These are phyloP conservation scores for Lepidopterella palustris DNA, from an alignment of 495 filamentous ascomycete genomes.

Conservation along the genomic window DNA sequence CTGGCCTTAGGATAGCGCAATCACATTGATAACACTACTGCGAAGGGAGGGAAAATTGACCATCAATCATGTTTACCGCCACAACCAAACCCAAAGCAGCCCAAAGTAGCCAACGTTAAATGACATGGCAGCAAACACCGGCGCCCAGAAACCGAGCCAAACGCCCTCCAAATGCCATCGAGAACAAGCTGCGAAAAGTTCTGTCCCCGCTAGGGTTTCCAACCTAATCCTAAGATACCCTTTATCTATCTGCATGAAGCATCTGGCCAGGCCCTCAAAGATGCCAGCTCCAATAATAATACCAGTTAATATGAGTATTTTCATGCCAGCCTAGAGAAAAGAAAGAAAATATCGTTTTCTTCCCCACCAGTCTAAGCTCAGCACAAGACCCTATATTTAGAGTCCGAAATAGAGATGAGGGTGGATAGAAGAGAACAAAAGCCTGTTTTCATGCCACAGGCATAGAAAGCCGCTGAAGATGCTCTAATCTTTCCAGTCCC, in stretches of 20 bases:
- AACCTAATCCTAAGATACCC: too few species aligned
- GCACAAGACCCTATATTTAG: conserved; percentile 24
- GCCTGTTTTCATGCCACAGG: background rate
- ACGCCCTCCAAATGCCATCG: background rate
- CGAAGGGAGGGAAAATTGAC: too few species aligned
- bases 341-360: background rate
- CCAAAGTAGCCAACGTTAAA: background rate
- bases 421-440: conserved; percentile 11
- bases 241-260: too few species aligned
- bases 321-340: background rate
- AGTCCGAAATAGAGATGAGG: conserved; percentile 13
- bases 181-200: too few species aligned
- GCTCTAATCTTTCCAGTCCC: conserved; percentile 70
- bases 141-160: background rate
- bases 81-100: background rate
- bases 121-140: background rate
- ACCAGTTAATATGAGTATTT: background rate
- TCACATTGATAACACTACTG: too few species aligned
- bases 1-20: too few species aligned
- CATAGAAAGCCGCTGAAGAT: background rate
- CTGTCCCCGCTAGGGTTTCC: background rate
- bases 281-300: background rate
- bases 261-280: background rate
- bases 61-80: background rate
- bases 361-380: conserved; percentile 25